Evolutionary conservation across 352 stramenopile genomes (phyloP), one percentile per base, ranked within the genome.

Genomic region (Elongisporangium undulatum): DNA sequence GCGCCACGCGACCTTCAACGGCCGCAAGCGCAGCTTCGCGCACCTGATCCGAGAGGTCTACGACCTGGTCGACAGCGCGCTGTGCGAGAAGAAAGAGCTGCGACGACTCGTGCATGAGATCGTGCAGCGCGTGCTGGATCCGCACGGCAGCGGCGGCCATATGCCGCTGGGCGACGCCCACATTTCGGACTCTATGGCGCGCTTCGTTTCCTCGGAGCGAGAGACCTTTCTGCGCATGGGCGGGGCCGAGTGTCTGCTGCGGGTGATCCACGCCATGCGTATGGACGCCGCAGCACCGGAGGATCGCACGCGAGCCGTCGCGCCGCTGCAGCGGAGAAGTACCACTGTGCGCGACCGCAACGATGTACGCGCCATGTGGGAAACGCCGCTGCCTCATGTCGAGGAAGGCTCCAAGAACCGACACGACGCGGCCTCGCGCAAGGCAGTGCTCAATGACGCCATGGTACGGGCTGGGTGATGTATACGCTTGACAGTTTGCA

Each of bases 201-300:
- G 69, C 23, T 69, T 77, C 49, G 74, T 89, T 16, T 58, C 68
- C 4, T 61, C 63, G 0, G 85, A 94, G 52, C 66, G 85, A 0
- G 83, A 92, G 54, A 73, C 55, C 4, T 95, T 95, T 49, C 72
- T 95, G 38, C 64, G 77, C 8, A 59, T 93, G 13, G 85, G 85
- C 13, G 85, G 85, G 15, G 82, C 84, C 53, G 85, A 95, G 59
- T 83, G 78, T 58, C 64, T 95, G 50, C 60, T 93, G 58, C 76
- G 83, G 26, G 80, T 93, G 34, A 76, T 92, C 41, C 77, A 90
- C 65, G 66, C 70, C 29, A 71, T 95, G 49, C 75, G 84, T 1
- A 58, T 77, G 13, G 84, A 92, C 39, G 77, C 87, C 21, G 63
- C 82, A 53, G 49, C 66, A 22, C 26, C 54, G 12, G 50, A 57